Conservation (phyloP, 352 stramenopile species). For the Phytopythium cucurbitacearum region DNA sequence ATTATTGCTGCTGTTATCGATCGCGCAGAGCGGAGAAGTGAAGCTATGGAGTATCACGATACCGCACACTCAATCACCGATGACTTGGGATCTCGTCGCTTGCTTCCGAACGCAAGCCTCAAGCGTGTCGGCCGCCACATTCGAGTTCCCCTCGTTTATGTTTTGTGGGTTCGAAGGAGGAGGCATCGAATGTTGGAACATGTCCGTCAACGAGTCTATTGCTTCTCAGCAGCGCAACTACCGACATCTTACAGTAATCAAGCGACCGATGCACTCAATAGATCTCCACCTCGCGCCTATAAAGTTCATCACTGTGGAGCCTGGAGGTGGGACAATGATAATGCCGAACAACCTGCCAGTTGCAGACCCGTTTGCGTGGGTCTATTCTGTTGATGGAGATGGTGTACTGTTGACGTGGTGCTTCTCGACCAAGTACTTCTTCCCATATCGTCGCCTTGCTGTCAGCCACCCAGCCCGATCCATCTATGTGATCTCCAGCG, state of each 20-base stretch:
- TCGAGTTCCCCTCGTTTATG: conserved; percentile 32
- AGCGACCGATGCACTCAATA: conserved; percentile 35
- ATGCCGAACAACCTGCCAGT: conserved; percentile 6
- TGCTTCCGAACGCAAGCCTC: conserved; percentile 43
- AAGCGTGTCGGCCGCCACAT: conserved; percentile 23
- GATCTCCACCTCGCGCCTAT: conserved; percentile 45
- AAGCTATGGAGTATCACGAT: conserved; percentile 32
- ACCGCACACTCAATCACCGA: background rate
- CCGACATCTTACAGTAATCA: conserved; percentile 26
- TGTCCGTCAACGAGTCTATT: conserved; percentile 12
- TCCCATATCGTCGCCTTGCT: conserved; percentile 42
- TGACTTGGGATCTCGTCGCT: conserved; percentile 29
- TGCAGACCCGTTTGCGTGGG: conserved; percentile 41
- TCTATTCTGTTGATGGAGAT: conserved; percentile 47
- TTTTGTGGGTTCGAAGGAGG: conserved; percentile 50
- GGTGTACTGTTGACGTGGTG: conserved; percentile 46
- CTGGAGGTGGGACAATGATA: conserved; percentile 11
- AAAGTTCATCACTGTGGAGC: conserved; percentile 29
- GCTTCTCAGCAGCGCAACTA: conserved; percentile 3
- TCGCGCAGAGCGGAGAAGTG: conserved; percentile 35
- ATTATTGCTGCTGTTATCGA: conserved; percentile 18
- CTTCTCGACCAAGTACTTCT: conserved; percentile 46
- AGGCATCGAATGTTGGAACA: conserved; percentile 47
- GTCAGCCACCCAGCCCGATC: conserved; percentile 4
- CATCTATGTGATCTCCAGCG: conserved; percentile 17